phyloP scores from a whole-genome alignment of 2,329 filamentous ascomycete genomes.

The Cyphellophora europaea region DNA sequence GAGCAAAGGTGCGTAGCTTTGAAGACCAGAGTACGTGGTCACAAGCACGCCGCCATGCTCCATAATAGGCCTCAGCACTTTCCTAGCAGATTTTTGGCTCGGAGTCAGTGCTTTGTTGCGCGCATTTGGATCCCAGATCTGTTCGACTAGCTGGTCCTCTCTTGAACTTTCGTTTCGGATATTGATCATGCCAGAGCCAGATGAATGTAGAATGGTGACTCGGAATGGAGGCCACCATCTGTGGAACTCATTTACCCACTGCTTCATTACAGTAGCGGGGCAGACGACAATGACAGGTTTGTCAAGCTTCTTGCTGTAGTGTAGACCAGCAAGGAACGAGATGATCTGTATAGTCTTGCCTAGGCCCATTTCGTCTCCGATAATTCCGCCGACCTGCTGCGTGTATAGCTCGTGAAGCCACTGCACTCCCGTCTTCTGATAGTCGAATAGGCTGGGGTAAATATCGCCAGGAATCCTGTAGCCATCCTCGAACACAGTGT shows the following conservation, averaged over 20 bases:
- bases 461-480: constrained; percentile 86
- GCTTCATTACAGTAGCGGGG: constrained; percentile 86
- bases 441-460: constrained; percentile 84
- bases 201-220: constrained; percentile 89
- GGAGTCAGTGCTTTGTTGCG: constrained; percentile 37
- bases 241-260: constrained; percentile 98
- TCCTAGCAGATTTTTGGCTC: constrained; percentile 60
- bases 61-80: constrained; percentile 72
- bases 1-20: constrained; percentile 77
- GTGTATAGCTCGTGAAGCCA: constrained; percentile 91
- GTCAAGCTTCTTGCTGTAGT: constrained; percentile 77
- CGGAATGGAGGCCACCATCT: constrained; percentile 98
- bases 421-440: constrained; percentile 93
- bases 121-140: constrained; percentile 37
- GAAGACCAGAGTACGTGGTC: constrained; percentile 92
- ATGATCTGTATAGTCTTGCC: constrained; percentile 83
- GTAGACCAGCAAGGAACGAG: constrained; percentile 78
- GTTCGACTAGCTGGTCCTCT: constrained; percentile 55
- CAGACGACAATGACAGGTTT: constrained; percentile 87
- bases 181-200: constrained; percentile 92
- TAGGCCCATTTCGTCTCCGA: constrained; percentile 98
- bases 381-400: constrained; percentile 83
- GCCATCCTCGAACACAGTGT: constrained; percentile 64
- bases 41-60: constrained; percentile 85
- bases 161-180: constrained; percentile 50